A percentile compares a stretch with the other conserved stretches of the same genome.
These are phyloP conservation scores for Kurtzmaniella quercitrusa DNA, from an alignment of 1,139 yeast genomes.

Conservation along the genomic window DNA sequence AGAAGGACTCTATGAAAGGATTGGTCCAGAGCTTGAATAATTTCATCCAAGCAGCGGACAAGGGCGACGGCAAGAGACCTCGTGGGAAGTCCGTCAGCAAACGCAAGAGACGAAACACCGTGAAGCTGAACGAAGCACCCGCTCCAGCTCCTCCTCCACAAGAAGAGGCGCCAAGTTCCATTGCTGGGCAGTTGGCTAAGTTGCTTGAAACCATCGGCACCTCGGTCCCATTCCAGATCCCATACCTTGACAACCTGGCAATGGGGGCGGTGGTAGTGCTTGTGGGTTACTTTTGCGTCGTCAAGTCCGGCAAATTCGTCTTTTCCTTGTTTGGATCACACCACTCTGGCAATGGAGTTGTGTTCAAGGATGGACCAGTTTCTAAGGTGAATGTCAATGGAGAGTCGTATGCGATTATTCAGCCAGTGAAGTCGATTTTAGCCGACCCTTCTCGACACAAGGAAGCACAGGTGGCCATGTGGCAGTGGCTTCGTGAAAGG, in stretches of 20 bases:
- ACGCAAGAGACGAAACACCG: conserved; percentile 15
- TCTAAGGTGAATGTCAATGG: conserved; percentile 34
- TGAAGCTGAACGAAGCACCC: conserved; percentile 10
- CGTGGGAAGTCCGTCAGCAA: conserved; percentile 17
- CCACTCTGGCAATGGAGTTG: conserved; percentile 6
- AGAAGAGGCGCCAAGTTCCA: conserved; percentile 9
- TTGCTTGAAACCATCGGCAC: conserved; percentile 28
- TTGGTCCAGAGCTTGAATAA: conserved; percentile 56
- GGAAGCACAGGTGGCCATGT: conserved; percentile 60
- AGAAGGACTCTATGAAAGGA: conserved; percentile 61
- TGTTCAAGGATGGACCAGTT: conserved; percentile 9
- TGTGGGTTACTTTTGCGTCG: conserved; percentile 12
- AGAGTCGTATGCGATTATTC: conserved; percentile 41
- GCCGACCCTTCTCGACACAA: conserved; percentile 27
- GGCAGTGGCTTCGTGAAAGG: conserved; percentile 78
- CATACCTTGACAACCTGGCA: conserved; percentile 21
- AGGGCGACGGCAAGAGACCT: conserved; percentile 15
- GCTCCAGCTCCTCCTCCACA: conserved; percentile 9
- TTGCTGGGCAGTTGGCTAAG: conserved; percentile 19
- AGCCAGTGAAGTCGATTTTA: conserved; percentile 40
- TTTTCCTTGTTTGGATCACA: neutral
- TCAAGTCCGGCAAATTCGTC: neutral
- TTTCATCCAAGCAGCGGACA: conserved; percentile 24
- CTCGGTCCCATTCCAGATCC: conserved; percentile 21
- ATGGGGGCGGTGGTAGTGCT: conserved; percentile 20